Evolutionary conservation across 768 basidiomycete species (phyloP), one percentile per base, ranked within the genome.

Genomic region (Cystobasidium onofrii): DNA sequence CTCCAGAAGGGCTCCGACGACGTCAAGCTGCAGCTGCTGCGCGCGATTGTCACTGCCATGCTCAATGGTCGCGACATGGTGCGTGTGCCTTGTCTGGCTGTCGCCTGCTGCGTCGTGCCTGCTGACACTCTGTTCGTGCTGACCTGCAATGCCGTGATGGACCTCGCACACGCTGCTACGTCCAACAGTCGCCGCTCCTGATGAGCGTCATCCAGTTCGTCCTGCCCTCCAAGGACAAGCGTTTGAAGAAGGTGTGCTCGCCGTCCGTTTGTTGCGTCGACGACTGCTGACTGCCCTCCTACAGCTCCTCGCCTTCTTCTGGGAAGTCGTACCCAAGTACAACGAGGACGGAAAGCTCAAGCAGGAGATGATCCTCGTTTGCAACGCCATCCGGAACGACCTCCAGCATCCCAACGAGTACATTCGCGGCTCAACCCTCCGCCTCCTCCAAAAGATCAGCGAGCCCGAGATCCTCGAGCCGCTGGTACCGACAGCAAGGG

Each of bases 361-460:
- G 86, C 96, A 98, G 83, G 95, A 99, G 84, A 98, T 98, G 95
- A 98, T 97, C 80, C 86, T 98, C 65, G 95, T 98, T 36, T 93
- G 94, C 76, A 98, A 98, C 80, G 93, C 96, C 64, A 92, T 98
- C 81, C 90, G 93, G 75, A 96, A 97, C 81, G 95, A 99, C 84
- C 87, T 98, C 90, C 94, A 98, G 93, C 96, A 99, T 79, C 94
- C 95, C 10, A 98, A 99, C 79, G 96, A 99, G 84, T 99, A 97
- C 81, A 96, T 99, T 78, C 90, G 96, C 43, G 96, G 96, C 55
- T 91, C 93, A n/a, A 94, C 92, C 13, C 87, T 98, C 39, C 89
- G 96, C 29, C 95, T 94, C 83, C 86, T 98, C 15, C 91, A 95
- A 83, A 99, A 99, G 84, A 89, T 99, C 65, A 85, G 89, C 20